Evolutionary conservation across 495 filamentous ascomycete genomes (phyloP), one percentile per base, ranked within the genome.

Genomic region (Hypoxylon trugodes): DNA sequence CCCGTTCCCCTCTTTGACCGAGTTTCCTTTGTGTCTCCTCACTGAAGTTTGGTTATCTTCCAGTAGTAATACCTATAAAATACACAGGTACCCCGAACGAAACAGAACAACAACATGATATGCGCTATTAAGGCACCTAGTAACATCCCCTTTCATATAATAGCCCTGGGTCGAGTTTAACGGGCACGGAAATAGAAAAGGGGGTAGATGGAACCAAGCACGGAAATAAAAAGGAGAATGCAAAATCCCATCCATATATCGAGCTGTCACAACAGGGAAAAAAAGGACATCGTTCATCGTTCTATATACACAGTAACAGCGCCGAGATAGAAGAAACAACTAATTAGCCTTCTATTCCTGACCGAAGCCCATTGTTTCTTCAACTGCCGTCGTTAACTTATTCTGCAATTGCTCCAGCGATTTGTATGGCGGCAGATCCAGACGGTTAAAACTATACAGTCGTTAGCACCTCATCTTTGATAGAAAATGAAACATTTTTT

Each of bases 331-430:
- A 56, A 49, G 32, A 57, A 63, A 61, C 43, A 59, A 18, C 65
- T 37, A 36, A 19, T 60, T 37, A 59, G 57, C 42, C 59, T 59
- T 69, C 65, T 80, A 98, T 81, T 99, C 95, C 79, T 99, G 96
- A 47, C 95, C 95, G 74, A 99, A 99, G 57, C 95, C 95, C 82
- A 99, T 90, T 7, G 95, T 99, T 80, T 99, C 95, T 79, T 99
- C 95, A 54, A 99, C 95, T 4, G 95, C 95, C 71, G 95, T 94
- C 22, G 92, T 93, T 72, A 99, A 77, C 78, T 98, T 99, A 67
- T 86, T 80, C 70, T 94, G 86, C 61, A 99, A 80, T 65, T 85
- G 83, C 24, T 97, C 93, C 66, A 93, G 84, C 6, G 81, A 84
- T 80, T 96, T 97, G 72, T 99, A 99, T 35, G 93, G 88, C 12